Evolutionary conservation across 164 flowering plant genomes (phyloP), one percentile per base, ranked within the genome.

Genomic region (Tinospora cordifolia): DNA sequence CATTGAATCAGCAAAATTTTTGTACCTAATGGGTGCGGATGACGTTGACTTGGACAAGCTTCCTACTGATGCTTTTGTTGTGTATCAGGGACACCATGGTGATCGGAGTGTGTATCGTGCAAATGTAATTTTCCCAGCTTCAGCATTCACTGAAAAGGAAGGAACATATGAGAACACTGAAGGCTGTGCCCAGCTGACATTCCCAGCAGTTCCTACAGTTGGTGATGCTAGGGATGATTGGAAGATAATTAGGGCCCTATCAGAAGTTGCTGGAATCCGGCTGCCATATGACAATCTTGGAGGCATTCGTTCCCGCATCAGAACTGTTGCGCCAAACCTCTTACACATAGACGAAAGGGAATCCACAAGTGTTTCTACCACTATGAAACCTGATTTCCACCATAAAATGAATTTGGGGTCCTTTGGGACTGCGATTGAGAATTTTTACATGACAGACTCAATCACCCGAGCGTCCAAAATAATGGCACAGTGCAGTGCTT

Each of bases 191-290:
- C 99, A 95, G 66, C 83, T 78, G 47, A 92, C 99, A 3, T 19
- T 85, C 17, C 99, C 98, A 44, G 99, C 97, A 13, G 99, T 95
- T 38, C 98, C 98, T 2, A 88, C 98, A 3, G 99, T 95, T 41
- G 98, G 98, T 63, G 99, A 95, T 84, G 88, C 97, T 34, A 86
- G 98, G 70, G 99, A 95, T 79, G 99, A 95, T 70, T 95, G 99
- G 99, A 95, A 95, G 81, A 92, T 95, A 34, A 73, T 95, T 9
- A 80, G 98, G 72, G 97, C 98, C 40, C 72, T 92, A 44, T 88
- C 99, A 47, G 99, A 95, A 79, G 96, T 92, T 27, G 85, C 92
- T 1, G 96, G 98, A 0, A 70, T 82, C 15, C 60, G 68, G 40
- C 76, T 95, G 58, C 90, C 92, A 0, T 95, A 95, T 66, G 93